A percentile compares a stretch with the other conserved stretches of the same genome.
Evolutionary conservation across 495 filamentous ascomycete species (phyloP).

Genomic region (Elaphomyces granulatus): DNA sequence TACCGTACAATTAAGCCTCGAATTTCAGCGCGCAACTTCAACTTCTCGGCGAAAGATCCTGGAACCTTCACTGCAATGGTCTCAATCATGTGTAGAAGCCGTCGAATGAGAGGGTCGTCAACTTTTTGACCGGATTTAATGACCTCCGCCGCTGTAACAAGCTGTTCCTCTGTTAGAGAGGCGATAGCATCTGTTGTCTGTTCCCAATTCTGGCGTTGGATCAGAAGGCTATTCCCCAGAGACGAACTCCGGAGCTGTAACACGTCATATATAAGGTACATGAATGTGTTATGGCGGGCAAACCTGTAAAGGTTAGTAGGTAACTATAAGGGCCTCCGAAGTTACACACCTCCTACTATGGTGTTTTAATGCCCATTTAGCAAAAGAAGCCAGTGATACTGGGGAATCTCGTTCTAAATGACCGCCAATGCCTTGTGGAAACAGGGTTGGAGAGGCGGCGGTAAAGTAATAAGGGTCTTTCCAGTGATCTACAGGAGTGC

Average conservation of each 20-base stretch:
- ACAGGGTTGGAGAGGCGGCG: slow-evolving; percentile 10
- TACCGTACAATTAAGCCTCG: slow-evolving; percentile 4
- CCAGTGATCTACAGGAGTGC: slow-evolving; percentile 6
- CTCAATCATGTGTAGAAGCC: slow-evolving; percentile 1
- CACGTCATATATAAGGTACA: slow-evolving; percentile 7
- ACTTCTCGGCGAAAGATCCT: slow-evolving; percentile 1
- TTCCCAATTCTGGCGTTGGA: slow-evolving; percentile 3
- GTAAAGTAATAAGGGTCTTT: slow-evolving; percentile 8
- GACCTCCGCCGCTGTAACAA: slow-evolving; percentile 1
- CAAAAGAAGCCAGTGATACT: slow-evolving; percentile 5
- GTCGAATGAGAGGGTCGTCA: slow-evolving; percentile 1
- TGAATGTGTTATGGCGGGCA: slow-evolving; percentile 6
- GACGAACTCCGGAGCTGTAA: slow-evolving; percentile 6
- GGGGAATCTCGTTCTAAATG: slow-evolving; percentile 7
- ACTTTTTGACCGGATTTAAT: neutral
- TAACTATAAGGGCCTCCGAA: too few relatives aligned
- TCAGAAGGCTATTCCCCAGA: slow-evolving; percentile 2
- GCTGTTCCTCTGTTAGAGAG: slow-evolving; percentile 1
- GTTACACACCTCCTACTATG: slow-evolving; percentile 8
- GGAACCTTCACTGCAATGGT: slow-evolving; percentile 3
- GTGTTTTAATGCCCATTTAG: slow-evolving; percentile 6
- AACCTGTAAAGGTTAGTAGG: slow-evolving; percentile 2
- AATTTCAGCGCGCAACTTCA: slow-evolving; percentile 2
- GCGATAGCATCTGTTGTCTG: slow-evolving; percentile 1
- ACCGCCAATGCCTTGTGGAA: slow-evolving; percentile 9